A percentile compares a stretch with the other conserved stretches of the same genome.
phyloP scores from a whole-genome alignment of 805 yeast species.

The Suhomyces pyralidae region DNA sequence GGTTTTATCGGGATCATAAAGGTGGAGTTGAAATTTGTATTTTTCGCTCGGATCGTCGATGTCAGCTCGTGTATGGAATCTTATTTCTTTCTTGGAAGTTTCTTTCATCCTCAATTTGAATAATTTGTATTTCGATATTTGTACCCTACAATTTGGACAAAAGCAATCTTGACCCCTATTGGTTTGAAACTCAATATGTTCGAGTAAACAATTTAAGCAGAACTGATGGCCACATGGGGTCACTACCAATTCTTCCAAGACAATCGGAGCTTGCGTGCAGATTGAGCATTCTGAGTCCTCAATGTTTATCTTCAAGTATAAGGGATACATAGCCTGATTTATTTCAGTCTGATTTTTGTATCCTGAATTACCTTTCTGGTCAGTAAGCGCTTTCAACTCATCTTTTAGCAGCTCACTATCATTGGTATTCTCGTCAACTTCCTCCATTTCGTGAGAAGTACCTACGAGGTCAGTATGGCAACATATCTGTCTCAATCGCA shows the following conservation, averaged over 20 bases:
- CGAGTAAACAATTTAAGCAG: slow-evolving; percentile 69
- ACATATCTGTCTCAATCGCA: slow-evolving; percentile 83
- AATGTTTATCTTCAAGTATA: slow-evolving; percentile 30
- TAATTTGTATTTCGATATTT: slow-evolving; percentile 49
- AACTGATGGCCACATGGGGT: slow-evolving; percentile 81
- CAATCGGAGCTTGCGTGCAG: slow-evolving; percentile 69
- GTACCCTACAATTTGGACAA: slow-evolving; percentile 76
- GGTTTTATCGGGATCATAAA: slow-evolving; percentile 49
- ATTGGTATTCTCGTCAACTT: slow-evolving; percentile 21
- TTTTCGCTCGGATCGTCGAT: slow-evolving; percentile 15
- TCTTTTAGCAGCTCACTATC: slow-evolving; percentile 1
- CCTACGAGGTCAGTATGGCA: slow-evolving; percentile 74
- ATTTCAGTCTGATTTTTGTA: slow-evolving; percentile 20
- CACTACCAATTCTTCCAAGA: slow-evolving; percentile 50
- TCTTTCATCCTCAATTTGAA: slow-evolving; percentile 38
- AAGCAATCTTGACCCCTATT: slow-evolving; percentile 41
- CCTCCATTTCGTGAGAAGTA: slow-evolving; percentile 51
- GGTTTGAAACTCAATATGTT: slow-evolving; percentile 71
- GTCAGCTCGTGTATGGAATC: slow-evolving; percentile 28
- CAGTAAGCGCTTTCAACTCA: slow-evolving; percentile 1
- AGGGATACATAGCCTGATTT: slow-evolving; percentile 21
- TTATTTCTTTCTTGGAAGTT: slow-evolving; percentile 23
- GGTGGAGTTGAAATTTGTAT: slow-evolving; percentile 33
- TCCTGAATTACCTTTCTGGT: slow-evolving; percentile 11
- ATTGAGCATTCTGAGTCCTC: slow-evolving; percentile 74